Evolutionary conservation across 2,329 filamentous ascomycete species (phyloP).

Genomic region (Cercospora sesami): DNA sequence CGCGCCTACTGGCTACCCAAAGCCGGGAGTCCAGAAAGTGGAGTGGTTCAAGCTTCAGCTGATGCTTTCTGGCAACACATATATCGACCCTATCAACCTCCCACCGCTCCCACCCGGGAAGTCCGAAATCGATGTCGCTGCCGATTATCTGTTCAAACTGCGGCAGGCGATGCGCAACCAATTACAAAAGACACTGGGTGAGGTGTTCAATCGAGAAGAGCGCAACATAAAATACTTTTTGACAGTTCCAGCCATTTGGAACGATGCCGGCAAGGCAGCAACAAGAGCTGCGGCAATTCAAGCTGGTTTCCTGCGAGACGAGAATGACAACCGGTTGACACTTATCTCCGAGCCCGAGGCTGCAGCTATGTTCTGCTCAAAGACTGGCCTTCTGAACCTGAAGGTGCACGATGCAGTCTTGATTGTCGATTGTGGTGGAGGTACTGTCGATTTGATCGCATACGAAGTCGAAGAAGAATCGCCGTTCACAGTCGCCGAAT

Average conservation of each 20-base stretch:
- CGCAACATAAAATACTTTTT: slow-evolving; percentile 97
- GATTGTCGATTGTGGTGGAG: slow-evolving; percentile 97
- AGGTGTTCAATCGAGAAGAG: slow-evolving; percentile 97
- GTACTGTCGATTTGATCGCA: slow-evolving; percentile 97
- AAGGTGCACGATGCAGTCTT: slow-evolving; percentile 98
- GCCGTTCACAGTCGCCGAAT: slow-evolving; percentile 94
- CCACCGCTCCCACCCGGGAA: slow-evolving; percentile 95
- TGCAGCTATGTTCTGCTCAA: slow-evolving; percentile 94
- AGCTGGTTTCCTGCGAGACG: slow-evolving; percentile 91
- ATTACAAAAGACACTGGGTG: slow-evolving; percentile 91
- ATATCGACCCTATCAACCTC: slow-evolving; percentile 98
- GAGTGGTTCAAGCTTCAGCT: slow-evolving; percentile 99
- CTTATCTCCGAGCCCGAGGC: slow-evolving; percentile 96
- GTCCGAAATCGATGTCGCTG: slow-evolving; percentile 98
- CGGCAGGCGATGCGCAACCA: slow-evolving; percentile 95
- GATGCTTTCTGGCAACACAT: slow-evolving; percentile 97
- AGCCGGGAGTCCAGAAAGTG: slow-evolving; percentile 96
- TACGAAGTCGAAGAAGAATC: slow-evolving; percentile 98
- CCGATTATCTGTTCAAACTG: slow-evolving; percentile 97
- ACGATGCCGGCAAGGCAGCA: slow-evolving; percentile 95
- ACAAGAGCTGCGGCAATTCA: slow-evolving; percentile 95
- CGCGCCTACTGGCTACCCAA: slow-evolving; percentile 94
- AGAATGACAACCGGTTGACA: slow-evolving; percentile 95
- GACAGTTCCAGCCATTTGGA: slow-evolving; percentile 99
- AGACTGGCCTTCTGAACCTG: slow-evolving; percentile 90